Evolutionary conservation across 768 basidiomycete genomes (phyloP).

Genomic region (Lactarius evosmus): DNA sequence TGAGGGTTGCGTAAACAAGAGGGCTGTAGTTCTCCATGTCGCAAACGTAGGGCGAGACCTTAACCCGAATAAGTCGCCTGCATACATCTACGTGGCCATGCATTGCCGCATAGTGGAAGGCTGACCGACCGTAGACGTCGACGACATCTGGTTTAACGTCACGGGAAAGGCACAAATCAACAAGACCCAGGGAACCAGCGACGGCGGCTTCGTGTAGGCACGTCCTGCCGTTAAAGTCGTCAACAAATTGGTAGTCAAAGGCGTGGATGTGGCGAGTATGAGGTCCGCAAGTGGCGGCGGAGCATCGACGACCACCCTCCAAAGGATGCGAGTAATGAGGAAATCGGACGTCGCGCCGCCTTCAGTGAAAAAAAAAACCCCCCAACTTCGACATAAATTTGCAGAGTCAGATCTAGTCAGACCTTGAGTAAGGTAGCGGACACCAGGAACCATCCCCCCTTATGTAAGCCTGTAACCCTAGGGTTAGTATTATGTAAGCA

Average conservation of each 20-base stretch:
- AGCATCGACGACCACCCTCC: constrained; percentile 87
- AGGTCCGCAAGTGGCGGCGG: constrained; percentile 68
- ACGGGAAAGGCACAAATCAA: constrained; percentile 73
- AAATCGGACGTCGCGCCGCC: no score
- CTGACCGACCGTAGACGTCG: constrained; percentile 90
- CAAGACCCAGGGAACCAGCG: constrained; percentile 72
- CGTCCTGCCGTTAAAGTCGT: constrained; percentile 95
- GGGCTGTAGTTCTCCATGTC: constrained; percentile 95
- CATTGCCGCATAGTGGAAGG: constrained; percentile 95
- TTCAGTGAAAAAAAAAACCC: no score
- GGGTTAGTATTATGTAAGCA: no score
- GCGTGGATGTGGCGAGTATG: constrained; percentile 64
- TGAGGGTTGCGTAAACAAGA: constrained; percentile 89
- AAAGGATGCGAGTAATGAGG: constrained; percentile 88
- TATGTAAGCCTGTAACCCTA: no score
- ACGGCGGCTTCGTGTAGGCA: constrained; percentile 93
- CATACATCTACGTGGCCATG: constrained; percentile 80
- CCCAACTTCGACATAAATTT: no score
- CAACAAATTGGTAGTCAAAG: constrained; percentile 89
- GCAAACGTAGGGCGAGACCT: constrained; percentile 60
- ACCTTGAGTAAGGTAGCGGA: no score
- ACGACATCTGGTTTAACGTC: constrained; percentile 66
- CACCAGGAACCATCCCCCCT: no score
- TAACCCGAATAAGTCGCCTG: constrained; percentile 66
- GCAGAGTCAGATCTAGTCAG: no score